Evolutionary conservation across 805 yeast species (phyloP).

Genomic region (Metschnikowia reukaufii): DNA sequence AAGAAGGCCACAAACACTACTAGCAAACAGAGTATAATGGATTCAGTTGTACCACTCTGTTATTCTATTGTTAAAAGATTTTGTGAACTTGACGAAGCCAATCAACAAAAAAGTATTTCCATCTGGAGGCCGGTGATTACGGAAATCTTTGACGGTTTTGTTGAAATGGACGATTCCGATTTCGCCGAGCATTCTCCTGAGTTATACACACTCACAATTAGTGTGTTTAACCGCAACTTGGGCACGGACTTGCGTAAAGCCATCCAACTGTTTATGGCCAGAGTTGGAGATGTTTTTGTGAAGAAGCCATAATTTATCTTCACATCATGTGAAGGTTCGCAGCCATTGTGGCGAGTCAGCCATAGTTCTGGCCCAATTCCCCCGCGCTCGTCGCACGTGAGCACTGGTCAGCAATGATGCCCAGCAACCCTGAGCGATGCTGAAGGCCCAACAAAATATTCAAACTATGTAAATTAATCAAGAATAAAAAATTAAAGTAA

Average conservation of each 20-base stretch:
- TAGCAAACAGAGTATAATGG: constrained; percentile 51
- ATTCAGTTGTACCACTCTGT: constrained; percentile 63
- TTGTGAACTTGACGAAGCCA: constrained; percentile 69
- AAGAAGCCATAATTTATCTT: background rate
- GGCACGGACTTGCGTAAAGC: constrained; percentile 62
- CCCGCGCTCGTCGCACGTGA: constrained; percentile 2
- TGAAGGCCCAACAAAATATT: background rate
- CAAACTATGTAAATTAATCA: background rate
- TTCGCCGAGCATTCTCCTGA: constrained; percentile 58
- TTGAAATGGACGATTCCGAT: constrained; percentile 72
- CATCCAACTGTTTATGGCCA: constrained; percentile 54
- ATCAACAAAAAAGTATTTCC: constrained; percentile 73
- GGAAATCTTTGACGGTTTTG: constrained; percentile 80
- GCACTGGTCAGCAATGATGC: background rate
- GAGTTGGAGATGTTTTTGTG: constrained; percentile 48
- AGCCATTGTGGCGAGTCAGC: constrained; percentile 4
- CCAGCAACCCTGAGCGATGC: background rate
- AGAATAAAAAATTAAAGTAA: too few species aligned
- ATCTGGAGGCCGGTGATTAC: constrained; percentile 93
- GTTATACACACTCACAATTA: constrained; percentile 59
- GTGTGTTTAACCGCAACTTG: constrained; percentile 59
- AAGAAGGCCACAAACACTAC: constrained; percentile 46
- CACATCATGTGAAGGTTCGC: background rate
- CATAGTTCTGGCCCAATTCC: background rate
- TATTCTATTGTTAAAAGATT: constrained; percentile 68